Evolutionary conservation across 2,329 filamentous ascomycete species (phyloP), one percentile per base, ranked within the genome.

Genomic region (Basipetospora chlamydospora): DNA sequence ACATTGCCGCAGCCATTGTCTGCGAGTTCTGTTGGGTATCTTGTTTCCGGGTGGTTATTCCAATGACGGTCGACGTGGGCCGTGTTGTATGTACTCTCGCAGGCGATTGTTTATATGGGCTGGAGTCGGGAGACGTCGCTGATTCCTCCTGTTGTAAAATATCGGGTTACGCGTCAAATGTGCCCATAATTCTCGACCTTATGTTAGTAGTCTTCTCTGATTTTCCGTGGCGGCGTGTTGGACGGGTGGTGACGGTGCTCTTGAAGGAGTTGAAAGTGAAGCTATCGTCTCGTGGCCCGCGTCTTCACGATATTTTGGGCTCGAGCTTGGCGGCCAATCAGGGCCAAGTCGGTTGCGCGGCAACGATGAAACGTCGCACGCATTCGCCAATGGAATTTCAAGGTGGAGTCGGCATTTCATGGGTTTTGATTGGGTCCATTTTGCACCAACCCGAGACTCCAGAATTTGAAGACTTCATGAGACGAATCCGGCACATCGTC

Each of bases 1-100:
- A 74, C 18, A 17, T 26, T 43, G 59, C 60, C 37, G 64, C 59
- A 40, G 69, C 59, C 67, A 72, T 72, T 25, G 41, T 21, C 28
- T 17, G 7, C 28, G 15, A 30, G 7, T 26, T 35, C 6, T 17
- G 12, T 3, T 15, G 25, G 16, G 12, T 18, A 8, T 15, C 15
- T 29, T 21, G n/a, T 8, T 13, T 26, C 26, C 21, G 23, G 36
- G 26, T 32, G 20, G n/a, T 15, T 25, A 7, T 10, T 12, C 25
- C 16, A 20, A 13, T 6, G 16, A 20, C 9, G 17, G 16, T n/a
- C n/a, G n/a, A n/a, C n/a, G n/a, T 34, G 26, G 16, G 15, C 32
- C 32, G 37, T 22, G 25, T 35, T 31, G 15, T 21, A 26, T 28
- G 21, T 31, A 21, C 28, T 26, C 13, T 28, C 12, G 9, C n/a